phyloP scores from a whole-genome alignment of 192 early-diverging fungal genomes.

The Coemansia sp. region DNA sequence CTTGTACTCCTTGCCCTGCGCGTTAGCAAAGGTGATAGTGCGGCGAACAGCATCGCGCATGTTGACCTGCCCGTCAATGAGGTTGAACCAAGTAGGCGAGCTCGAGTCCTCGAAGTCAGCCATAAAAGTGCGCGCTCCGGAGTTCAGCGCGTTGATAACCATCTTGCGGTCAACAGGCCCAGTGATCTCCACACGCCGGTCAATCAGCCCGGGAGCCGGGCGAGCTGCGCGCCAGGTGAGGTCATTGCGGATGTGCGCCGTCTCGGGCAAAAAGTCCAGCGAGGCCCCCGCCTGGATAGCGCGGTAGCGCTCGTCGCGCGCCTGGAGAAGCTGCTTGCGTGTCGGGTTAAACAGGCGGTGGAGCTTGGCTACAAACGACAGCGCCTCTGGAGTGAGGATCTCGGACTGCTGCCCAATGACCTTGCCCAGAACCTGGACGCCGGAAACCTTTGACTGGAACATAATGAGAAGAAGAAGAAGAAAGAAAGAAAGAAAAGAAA shows the following conservation, averaged over 20 bases:
- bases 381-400: conserved; percentile 79
- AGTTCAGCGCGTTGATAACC: conserved; percentile 99
- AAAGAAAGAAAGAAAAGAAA: no score
- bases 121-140: conserved; percentile 93
- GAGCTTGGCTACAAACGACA: conserved; percentile 84
- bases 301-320: conserved; percentile 75
- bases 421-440: conserved; percentile 70
- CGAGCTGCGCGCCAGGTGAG: conserved; percentile 83
- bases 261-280: conserved; percentile 91
- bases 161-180: conserved; percentile 98
- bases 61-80: conserved; percentile 87
- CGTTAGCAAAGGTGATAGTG: conserved; percentile 79
- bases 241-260: conserved; percentile 85
- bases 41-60: conserved; percentile 89
- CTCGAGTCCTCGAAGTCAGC: conserved; percentile 99
- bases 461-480: neutral
- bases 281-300: conserved; percentile 76
- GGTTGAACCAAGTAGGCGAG: conserved; percentile 96
- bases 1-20: conserved; percentile 92
- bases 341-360: conserved; percentile 89
- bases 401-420: conserved; percentile 64
- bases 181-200: conserved; percentile 96
- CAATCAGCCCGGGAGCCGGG: conserved; percentile 86
- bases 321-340: conserved; percentile 82
- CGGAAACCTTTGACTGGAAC: conserved; percentile 60